These are phyloP conservation scores for Kockovaella imperatae DNA, from an alignment of 768 basidiomycete genomes.

Conservation along the genomic window DNA sequence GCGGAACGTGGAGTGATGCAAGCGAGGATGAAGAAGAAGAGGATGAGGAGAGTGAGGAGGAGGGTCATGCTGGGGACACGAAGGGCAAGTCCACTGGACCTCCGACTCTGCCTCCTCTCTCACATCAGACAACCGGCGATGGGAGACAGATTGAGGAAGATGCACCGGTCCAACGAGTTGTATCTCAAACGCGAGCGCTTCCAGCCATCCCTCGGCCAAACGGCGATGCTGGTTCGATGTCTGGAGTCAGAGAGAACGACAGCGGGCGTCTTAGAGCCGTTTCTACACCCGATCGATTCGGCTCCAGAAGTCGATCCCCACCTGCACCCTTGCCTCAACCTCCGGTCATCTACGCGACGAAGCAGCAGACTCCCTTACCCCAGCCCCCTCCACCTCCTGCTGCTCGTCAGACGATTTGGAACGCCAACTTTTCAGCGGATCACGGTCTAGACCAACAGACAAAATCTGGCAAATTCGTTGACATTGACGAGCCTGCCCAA, in stretches of 20 bases:
- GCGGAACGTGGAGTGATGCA: slow-evolving; percentile 48
- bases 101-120: neutral
- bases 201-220: slow-evolving; percentile 25
- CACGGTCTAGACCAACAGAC: slow-evolving; percentile 48
- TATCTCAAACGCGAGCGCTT: slow-evolving; percentile 23
- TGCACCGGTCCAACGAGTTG: slow-evolving; percentile 16
- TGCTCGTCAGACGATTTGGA: slow-evolving; percentile 72
- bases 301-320: neutral
- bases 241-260: neutral
- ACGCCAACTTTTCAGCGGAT: slow-evolving; percentile 71
- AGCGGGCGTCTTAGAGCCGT: neutral
- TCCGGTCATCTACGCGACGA: slow-evolving; percentile 28
- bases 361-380: slow-evolving; percentile 25
- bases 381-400: slow-evolving; percentile 15
- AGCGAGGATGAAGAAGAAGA: slow-evolving; percentile 74
- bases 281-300: too few relatives aligned
- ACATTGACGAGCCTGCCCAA: slow-evolving; percentile 63
- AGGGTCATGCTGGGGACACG: slow-evolving; percentile 42
- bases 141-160: too few relatives aligned
- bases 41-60: slow-evolving; percentile 68
- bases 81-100: slow-evolving; percentile 5
- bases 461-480: slow-evolving; percentile 56
- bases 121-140: neutral
- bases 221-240: neutral
- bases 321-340: neutral